Base-by-base conservation (phyloP, 2,329 filamentous ascomycete species). In the Clonostachys byssicola region DNA sequence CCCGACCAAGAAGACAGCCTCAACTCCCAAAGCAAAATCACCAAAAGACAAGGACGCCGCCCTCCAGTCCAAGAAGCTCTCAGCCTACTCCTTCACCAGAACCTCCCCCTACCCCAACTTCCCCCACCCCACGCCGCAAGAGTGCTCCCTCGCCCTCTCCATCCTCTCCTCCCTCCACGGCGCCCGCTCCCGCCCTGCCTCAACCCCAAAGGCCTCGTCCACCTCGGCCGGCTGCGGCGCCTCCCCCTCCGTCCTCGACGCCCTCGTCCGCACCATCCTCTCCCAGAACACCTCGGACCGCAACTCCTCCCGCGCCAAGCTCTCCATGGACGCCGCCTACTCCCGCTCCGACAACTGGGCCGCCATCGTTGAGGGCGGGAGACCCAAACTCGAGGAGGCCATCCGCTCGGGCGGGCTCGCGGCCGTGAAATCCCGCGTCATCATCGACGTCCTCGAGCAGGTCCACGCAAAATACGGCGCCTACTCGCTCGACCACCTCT, bases 371-470 rank as follows among this genome's bases (percentile, higher is more conserved):
- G 51, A 50, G 2, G 72, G 71, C 35, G 70, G 73, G 0, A 60
- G 61, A 40, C 51, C 59, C 13, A 65, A 63, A 52, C 61, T 77
- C 6, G 64, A 72, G 50, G 72, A 82, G 54, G 80, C 87, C 0
- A 91, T 92, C 57, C 81, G 82, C 60, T 74, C 74, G 20, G 89
- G 88, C 33, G 89, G 89, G 0, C 70, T 92, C 2, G 85, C 83
- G 13, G 77, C 78, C 35, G 73, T 80, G n/a, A 94, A 92, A 65
- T 87, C 82, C 58, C 83, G 79, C 49, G 81, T 84, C 54, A 88
- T 92, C 54, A 80, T 91, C 53, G 65, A 68, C 35, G 85, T 90
- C 46, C 68, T 51, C 56, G 68, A 77, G 43, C 83, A 89, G 58
- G 86, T 84, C 36, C 72, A 79, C 45, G 60, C 54, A 18, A 54